Evolutionary conservation across 352 stramenopile species (phyloP), one percentile per base, ranked within the genome.

Genomic region (Pythium brachiatum): DNA sequence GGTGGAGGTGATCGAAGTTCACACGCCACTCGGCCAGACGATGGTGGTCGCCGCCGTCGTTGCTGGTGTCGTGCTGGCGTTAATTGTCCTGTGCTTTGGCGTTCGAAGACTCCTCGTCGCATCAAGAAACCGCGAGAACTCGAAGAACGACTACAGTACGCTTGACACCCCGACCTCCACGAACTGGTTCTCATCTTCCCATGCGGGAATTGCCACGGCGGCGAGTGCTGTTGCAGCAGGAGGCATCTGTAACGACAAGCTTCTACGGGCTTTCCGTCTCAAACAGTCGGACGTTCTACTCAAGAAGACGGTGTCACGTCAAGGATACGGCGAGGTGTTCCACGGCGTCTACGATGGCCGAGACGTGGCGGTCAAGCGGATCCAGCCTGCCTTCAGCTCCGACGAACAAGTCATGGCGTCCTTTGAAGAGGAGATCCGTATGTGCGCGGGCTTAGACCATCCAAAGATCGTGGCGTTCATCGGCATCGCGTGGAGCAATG

Each of bases 401-500:
- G 62, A 71, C 29, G 59, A 71, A 36, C 18, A 20, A 13, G 36
- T 32, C 13, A 44, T 57, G 15, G 34, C 12, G 46, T 68, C 16
- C 32, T 75, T 75, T 18, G 67, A 70, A 57, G 59, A 66, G 13
- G 69, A 75, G 57, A 75, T 48, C n/a, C 41, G 41, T n/a, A 20
- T 48, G 41, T 48, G 41, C 18, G 41, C 41, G 20, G 23, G 41
- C 18, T 20, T 48, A 8, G 41, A 48, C 41, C 41, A 48, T 20
- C 41, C 41, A 7, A 48, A 48, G 41, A 48, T 48, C n/a, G 41
- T 48, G 18, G 41, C 41, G 18, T 48, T 48, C 20, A n/a, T 48
- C 2, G 41, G 41, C n/a, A 48, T 48, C 18, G 41, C 41, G n/a
- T 48, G 41, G 41, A 48, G 2, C 41, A 13, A 13, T 6, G n/a